These are phyloP conservation scores for Blastobotrys persicus DNA, from an alignment of 1,139 yeast species.

Conservation along the genomic window DNA sequence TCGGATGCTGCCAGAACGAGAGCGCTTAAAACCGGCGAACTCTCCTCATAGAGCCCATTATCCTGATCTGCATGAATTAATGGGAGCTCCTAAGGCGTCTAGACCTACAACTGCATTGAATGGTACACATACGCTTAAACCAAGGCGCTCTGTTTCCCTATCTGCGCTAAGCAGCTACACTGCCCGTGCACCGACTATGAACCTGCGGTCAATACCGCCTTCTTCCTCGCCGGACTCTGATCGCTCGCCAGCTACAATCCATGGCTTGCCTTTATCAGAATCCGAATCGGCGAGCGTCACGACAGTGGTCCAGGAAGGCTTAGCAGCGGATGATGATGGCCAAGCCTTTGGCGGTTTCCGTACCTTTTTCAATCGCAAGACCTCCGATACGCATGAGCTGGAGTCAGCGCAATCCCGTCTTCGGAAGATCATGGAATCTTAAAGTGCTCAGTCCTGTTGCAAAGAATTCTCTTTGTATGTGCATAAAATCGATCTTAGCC, in stretches of 20 bases:
- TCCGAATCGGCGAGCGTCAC: constrained; percentile 2
- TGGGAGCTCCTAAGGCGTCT: constrained; percentile 16
- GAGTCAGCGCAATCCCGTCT: constrained; percentile 1
- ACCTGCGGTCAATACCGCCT: constrained; percentile 2
- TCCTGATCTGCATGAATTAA: constrained; percentile 30
- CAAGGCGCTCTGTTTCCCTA: constrained; percentile 16
- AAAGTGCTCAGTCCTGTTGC: too few species aligned
- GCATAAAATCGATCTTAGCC: too few species aligned
- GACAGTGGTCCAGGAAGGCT: not conserved
- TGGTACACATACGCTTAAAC: constrained; percentile 9
- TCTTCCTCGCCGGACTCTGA: not conserved
- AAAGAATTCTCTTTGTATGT: too few species aligned
- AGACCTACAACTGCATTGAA: not conserved
- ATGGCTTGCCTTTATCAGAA: constrained; percentile 1
- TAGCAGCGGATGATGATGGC: not conserved
- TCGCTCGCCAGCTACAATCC: not conserved
- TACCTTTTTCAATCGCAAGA: constrained; percentile 3
- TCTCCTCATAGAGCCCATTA: constrained; percentile 33
- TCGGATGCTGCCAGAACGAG: constrained; percentile 27
- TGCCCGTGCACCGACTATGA: constrained; percentile 3
- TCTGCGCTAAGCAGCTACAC: constrained; percentile 11
- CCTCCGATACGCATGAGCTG: constrained; percentile 2
- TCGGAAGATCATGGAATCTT: constrained; percentile 6
- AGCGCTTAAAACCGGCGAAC: constrained; percentile 24
- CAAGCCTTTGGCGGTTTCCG: not conserved